These are phyloP conservation scores for Nicotiana paniculata DNA, from an alignment of 257 asterid genomes.

Conservation along the genomic window DNA sequence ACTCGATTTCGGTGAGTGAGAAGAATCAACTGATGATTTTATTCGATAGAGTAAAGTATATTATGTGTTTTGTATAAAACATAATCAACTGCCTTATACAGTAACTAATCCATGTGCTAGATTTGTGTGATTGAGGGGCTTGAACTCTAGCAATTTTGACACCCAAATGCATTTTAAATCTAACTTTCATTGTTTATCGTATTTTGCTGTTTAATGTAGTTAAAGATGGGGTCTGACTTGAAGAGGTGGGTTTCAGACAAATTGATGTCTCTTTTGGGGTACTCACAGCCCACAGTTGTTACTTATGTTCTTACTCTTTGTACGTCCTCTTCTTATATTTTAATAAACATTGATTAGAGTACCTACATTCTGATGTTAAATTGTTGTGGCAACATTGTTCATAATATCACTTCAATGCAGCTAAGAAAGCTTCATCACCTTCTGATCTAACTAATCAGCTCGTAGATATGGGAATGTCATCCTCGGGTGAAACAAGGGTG, in stretches of 20 bases:
- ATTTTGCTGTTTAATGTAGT: conserved; percentile 21
- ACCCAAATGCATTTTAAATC: not conserved
- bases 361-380: not conserved
- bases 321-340: conserved; percentile 22
- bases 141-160: not conserved
- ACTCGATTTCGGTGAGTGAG: not conserved
- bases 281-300: conserved; percentile 62
- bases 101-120: not conserved
- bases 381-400: not conserved
- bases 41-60: not conserved
- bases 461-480: conserved; percentile 53
- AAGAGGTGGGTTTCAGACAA: conserved; percentile 75
- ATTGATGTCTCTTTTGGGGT: conserved; percentile 68
- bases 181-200: not conserved
- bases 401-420: conserved; percentile 30
- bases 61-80: not conserved
- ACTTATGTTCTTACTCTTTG: conserved; percentile 54
- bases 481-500: conserved; percentile 44
- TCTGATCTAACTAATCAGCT: conserved; percentile 58
- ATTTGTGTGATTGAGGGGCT: not conserved
- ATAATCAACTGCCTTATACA: not conserved
- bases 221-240: conserved; percentile 56
- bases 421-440: conserved; percentile 80
- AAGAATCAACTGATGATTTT: not conserved
- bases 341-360: not conserved